Evolutionary conservation across 192 early-diverging fungal species (phyloP).

Genomic region (Podila epigama): DNA sequence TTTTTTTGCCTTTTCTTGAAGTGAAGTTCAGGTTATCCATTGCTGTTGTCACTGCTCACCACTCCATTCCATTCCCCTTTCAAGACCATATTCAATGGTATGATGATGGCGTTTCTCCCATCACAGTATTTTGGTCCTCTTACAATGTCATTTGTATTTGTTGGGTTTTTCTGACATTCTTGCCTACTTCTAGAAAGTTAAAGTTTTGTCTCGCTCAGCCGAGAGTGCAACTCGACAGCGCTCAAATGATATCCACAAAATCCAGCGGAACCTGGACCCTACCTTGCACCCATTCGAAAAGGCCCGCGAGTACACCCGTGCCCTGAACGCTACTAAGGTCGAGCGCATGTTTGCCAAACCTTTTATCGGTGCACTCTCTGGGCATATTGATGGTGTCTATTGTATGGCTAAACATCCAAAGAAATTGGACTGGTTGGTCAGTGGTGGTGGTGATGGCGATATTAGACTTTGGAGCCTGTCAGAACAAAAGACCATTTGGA

Average conservation of each 20-base stretch:
- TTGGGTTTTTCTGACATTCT: neutral
- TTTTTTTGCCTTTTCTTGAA: too few species aligned
- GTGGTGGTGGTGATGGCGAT: constrained; percentile 96
- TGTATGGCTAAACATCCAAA: constrained; percentile 94
- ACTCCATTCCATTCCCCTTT: too few species aligned
- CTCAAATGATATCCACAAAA: constrained; percentile 84
- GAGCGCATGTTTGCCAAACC: constrained; percentile 98
- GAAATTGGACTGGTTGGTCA: constrained; percentile 80
- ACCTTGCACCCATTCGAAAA: constrained; percentile 93
- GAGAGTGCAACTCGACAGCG: constrained; percentile 84
- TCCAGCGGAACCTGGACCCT: constrained; percentile 91
- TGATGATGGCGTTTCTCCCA: too few species aligned
- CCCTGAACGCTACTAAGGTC: constrained; percentile 92
- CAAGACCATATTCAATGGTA: too few species aligned
- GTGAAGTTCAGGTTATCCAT: too few species aligned
- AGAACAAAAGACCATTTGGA: constrained; percentile 80
- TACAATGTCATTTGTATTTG: too few species aligned
- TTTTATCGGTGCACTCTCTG: constrained; percentile 87
- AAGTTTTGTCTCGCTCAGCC: constrained; percentile 86
- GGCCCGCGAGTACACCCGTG: constrained; percentile 94
- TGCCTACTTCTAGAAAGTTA: constrained; percentile 94
- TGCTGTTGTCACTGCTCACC: too few species aligned
- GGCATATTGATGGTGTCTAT: constrained; percentile 97
- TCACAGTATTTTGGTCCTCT: too few species aligned
- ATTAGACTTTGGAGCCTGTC: constrained; percentile 91